Evolutionary conservation across 2,329 filamentous ascomycete genomes (phyloP).

Genomic region (Ceratocystis albifundus): DNA sequence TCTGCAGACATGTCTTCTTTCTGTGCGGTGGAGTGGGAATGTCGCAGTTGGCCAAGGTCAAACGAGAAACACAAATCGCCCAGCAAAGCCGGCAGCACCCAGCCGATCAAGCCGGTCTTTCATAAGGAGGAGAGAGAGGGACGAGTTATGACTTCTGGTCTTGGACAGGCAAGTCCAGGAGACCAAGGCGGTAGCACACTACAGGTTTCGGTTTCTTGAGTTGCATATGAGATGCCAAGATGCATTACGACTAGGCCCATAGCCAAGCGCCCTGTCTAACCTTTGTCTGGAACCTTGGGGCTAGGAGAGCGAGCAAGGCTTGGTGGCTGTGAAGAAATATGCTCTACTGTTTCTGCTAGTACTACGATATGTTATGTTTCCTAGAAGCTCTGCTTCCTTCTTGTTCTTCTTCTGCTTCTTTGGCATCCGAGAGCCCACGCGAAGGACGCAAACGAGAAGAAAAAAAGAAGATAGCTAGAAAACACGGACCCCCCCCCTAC

Average conservation of each 20-base stretch:
- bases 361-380: too few relatives aligned
- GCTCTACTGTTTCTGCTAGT: too few relatives aligned
- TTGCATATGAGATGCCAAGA: not conserved
- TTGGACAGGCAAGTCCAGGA: too few relatives aligned
- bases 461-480: not conserved
- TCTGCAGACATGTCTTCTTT: not conserved
- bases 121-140: not conserved
- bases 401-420: not conserved
- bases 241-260: not conserved
- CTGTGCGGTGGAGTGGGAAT: not conserved
- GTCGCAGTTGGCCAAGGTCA: not conserved
- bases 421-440: not conserved
- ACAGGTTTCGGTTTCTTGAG: not conserved
- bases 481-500: constrained; percentile 10
- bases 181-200: not conserved
- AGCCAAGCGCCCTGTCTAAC: constrained; percentile 5
- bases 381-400: not conserved
- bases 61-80: not conserved
- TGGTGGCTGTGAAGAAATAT: not conserved
- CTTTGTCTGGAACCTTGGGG: not conserved
- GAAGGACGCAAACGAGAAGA: not conserved
- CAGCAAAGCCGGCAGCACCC: not conserved
- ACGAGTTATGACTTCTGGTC: not conserved
- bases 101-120: not conserved
- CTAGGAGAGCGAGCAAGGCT: not conserved